Evolutionary conservation across 2,329 filamentous ascomycete species (phyloP).

Genomic region (Diaporthe capsici): DNA sequence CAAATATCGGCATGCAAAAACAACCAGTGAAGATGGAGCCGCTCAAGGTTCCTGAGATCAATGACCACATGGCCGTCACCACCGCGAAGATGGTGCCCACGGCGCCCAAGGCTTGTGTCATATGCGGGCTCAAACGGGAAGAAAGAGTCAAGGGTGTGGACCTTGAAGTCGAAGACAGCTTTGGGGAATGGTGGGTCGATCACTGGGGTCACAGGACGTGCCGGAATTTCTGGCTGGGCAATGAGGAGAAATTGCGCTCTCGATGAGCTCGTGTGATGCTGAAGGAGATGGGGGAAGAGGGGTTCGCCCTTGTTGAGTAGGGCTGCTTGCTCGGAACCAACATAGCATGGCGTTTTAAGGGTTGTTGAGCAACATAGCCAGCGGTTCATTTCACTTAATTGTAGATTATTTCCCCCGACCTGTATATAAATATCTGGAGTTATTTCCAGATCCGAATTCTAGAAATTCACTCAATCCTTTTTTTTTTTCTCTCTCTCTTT

Average conservation of each 20-base stretch:
- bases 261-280: constrained; percentile 58
- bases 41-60: constrained; percentile 77
- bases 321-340: constrained; percentile 1
- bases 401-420: not conserved
- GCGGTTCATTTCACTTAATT: not conserved
- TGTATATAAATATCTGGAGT: not conserved
- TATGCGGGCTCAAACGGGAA: constrained; percentile 91
- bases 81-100: constrained; percentile 80
- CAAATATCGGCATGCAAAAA: constrained; percentile 61
- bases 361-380: constrained; percentile 12
- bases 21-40: constrained; percentile 48
- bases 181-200: constrained; percentile 97
- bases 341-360: constrained; percentile 36
- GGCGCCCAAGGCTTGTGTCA: constrained; percentile 81
- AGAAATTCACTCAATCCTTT: no score
- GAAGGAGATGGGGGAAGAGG: not conserved
- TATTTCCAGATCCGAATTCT: not conserved
- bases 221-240: constrained; percentile 86
- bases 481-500: no score
- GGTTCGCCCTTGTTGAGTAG: not conserved
- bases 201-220: constrained; percentile 88
- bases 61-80: constrained; percentile 77
- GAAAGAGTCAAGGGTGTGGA: constrained; percentile 86
- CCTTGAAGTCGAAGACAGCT: constrained; percentile 85
- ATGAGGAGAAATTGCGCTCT: constrained; percentile 78